phyloP scores from a whole-genome alignment of 805 yeast species.

The Sugiyamaella qingdaonensis region DNA sequence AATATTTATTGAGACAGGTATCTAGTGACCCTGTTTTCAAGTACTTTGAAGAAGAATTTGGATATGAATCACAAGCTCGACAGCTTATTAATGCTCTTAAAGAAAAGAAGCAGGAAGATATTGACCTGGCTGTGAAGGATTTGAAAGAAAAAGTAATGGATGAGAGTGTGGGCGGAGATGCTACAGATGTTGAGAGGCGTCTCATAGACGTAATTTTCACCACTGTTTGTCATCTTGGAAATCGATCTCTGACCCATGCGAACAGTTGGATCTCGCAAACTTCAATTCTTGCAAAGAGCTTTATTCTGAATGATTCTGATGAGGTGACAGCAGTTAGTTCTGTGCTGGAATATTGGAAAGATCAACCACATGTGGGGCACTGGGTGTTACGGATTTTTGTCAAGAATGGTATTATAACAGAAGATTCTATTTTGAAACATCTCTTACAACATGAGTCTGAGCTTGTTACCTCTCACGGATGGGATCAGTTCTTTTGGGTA shows the following conservation, averaged over 20 bases:
- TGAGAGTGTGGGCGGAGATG: constrained; percentile 31
- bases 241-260: constrained; percentile 79
- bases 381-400: constrained; percentile 53
- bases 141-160: constrained; percentile 24
- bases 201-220: constrained; percentile 62
- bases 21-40: constrained; percentile 37
- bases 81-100: constrained; percentile 33
- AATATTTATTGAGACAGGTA: constrained; percentile 39
- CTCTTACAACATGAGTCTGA: background rate
- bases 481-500: constrained; percentile 11
- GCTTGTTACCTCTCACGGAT: constrained; percentile 10
- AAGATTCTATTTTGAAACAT: background rate
- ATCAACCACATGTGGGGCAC: constrained; percentile 60
- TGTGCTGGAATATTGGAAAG: constrained; percentile 60
- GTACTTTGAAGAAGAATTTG: constrained; percentile 36
- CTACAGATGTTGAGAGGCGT: constrained; percentile 40
- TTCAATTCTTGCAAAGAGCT: constrained; percentile 33
- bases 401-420: constrained; percentile 36
- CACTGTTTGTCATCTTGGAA: constrained; percentile 74
- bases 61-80: constrained; percentile 34
- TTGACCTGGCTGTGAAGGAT: constrained; percentile 14
- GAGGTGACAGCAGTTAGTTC: constrained; percentile 48
- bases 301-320: constrained; percentile 26
- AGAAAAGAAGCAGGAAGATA: constrained; percentile 23
- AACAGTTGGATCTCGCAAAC: constrained; percentile 49